Base-by-base conservation (phyloP, 139 green algal genomes). In the Chlorella sp. region DNA sequence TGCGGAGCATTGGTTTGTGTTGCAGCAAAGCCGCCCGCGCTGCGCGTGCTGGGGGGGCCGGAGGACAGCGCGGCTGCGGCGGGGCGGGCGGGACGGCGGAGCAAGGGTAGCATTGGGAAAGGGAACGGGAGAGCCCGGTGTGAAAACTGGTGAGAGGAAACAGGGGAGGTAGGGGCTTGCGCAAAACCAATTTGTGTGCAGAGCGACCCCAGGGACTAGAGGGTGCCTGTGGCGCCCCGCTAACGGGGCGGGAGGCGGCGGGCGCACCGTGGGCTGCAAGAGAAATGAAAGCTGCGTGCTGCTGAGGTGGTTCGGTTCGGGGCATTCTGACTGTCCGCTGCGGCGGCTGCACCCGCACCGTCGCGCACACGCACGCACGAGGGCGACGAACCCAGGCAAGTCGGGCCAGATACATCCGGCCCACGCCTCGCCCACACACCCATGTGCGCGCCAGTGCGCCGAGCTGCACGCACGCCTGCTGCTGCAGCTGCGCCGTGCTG, bases 41-140 rank as follows among this genome's bases (percentile, higher is more conserved):
- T 78, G 71, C 71, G 32, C 36, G 30, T 30, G 32, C 28, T 16
- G 11, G 71, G 48, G 48, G 48, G 48, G 48, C 5, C 48, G 48
- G 48, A 57, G 48, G 48, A 9, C 48, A 57, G 48, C 30, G 71
- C 34, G 71, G 71, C 71, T 78, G 71, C 71, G 37, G 71, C 71
- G 71, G 71, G 71, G 71, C 71, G 71, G 71, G 32, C 12, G 30
- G 36, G 71, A 78, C 71, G 36, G 36, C n/a, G 37, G 75, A 39
- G 64, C 64, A 71, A 81, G 75, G 75, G 75, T 81, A 81, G 75
- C 75, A 81, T 53, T 42, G 75, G 75, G 75, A 34, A 34, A 78
- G 32, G 71, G 75, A 48, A 22, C 75, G 75, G 40, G 75, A 36
- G 75, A 81, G 75, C 75, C 75, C 9, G n/a, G 48, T 81, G 75